A percentile compares a stretch with the other conserved stretches of the same genome.
These are phyloP conservation scores for Geotrichum restrictum DNA, from an alignment of 1,139 yeast species.

Conservation along the genomic window DNA sequence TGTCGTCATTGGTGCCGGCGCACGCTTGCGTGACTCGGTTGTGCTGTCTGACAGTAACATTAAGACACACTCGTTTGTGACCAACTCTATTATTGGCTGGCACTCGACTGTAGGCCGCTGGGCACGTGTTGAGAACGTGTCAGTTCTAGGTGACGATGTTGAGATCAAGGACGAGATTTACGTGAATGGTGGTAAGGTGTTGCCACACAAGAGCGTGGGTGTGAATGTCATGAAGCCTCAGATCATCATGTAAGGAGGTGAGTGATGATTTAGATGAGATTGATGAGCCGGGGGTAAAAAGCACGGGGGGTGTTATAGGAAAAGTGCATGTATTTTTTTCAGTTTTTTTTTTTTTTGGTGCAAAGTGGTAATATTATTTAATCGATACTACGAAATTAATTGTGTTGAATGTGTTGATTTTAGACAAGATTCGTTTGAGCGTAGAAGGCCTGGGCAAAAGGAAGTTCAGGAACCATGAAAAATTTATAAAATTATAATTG, in stretches of 20 bases:
- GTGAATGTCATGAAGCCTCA: slow-evolving; percentile 96
- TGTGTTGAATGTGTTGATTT: too few species aligned
- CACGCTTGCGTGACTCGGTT: slow-evolving; percentile 94
- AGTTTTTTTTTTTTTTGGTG: too few species aligned
- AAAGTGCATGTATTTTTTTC: neutral
- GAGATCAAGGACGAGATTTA: slow-evolving; percentile 97
- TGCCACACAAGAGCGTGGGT: slow-evolving; percentile 97
- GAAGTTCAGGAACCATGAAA: too few species aligned
- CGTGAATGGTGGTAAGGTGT: slow-evolving; percentile 98
- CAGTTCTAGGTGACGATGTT: slow-evolving; percentile 98
- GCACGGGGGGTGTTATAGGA: too few species aligned
- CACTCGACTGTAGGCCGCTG: slow-evolving; percentile 96
- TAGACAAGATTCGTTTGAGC: too few species aligned
- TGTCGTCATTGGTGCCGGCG: slow-evolving; percentile 95
- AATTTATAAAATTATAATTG: too few species aligned
- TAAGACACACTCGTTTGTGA: slow-evolving; percentile 97
- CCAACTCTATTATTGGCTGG: slow-evolving; percentile 98
- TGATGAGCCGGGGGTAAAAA: too few species aligned
- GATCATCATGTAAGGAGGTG: slow-evolving; percentile 94
- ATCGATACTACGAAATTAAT: too few species aligned
- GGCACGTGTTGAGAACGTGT: slow-evolving; percentile 98
- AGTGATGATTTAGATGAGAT: too few species aligned
- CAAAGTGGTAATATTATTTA: too few species aligned
- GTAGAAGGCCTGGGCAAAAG: too few species aligned
- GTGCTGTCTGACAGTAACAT: slow-evolving; percentile 85